Evolutionary conservation across 2,329 filamentous ascomycete genomes (phyloP), one percentile per base, ranked within the genome.

Genomic region (Calonectria pseudoreteaudii): DNA sequence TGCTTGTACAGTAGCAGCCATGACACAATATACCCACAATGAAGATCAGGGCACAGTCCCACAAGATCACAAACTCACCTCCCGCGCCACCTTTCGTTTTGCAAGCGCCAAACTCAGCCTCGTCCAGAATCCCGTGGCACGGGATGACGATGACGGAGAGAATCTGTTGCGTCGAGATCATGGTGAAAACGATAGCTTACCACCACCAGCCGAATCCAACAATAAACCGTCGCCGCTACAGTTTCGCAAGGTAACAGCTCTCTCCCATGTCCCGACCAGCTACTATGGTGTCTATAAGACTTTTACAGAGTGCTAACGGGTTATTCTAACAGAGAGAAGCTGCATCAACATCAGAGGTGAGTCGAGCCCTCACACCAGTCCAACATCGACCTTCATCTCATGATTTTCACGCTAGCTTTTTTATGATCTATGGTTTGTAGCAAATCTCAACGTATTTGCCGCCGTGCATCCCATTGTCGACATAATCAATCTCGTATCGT

Each of bases 351-450:
- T 70, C 68, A 0, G 68, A 69, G 67, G 67, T 69, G 49, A 36
- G 38, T 26, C 9, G 4, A 38, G 4, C 26, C 9, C 11, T 62
- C 2, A n/a, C 5, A 3, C 7, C 30, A 36, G 30, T n/a, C 3
- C 4, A 6, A 14, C 30, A 50, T 18, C 2, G 47, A 9, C 4
- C 4, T 10, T 50, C 1, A 38, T n/a, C n/a, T 47, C 9, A 44
- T 28, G 28, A 30, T n/a, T 23, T 23, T 2, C 16, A 20, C 9
- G 1, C 2, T 14, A 73, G 67, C 58, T 73, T 4, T 73, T 73
- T 28, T 73, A 73, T 49, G 71, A 73, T 14, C 28, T 73, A 31
- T 73, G 71, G 71, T 73, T 73, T 26, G 71, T 73, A 13, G 71
- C 71, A 34, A 73, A 73, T 34, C 71, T 73, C 34, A 70, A 68